phyloP scores from a whole-genome alignment of 768 basidiomycete species.

The Suillus weaverae region DNA sequence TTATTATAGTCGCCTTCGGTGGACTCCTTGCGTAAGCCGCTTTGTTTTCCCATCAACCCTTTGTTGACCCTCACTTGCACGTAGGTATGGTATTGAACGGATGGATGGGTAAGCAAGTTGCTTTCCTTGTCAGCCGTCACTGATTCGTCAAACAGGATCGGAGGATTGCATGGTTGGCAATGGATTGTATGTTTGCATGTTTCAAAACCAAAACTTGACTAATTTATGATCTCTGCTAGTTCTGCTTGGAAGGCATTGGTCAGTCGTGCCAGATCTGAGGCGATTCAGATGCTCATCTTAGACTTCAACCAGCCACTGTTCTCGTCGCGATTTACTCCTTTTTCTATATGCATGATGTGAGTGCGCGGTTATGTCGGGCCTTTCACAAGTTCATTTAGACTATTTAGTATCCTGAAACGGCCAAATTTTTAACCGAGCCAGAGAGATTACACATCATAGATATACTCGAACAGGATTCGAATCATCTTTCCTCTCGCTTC shows the following conservation, averaged over 20 bases:
- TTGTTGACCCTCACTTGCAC: background rate
- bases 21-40: slow-evolving; percentile 45
- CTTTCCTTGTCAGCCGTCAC: slow-evolving; percentile 5
- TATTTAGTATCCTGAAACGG: slow-evolving; percentile 55
- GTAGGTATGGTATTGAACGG: slow-evolving; percentile 36
- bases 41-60: background rate
- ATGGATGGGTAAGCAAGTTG: slow-evolving; percentile 37
- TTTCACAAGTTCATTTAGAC: background rate
- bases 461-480: slow-evolving; percentile 45
- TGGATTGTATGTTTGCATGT: slow-evolving; percentile 32
- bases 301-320: slow-evolving; percentile 19
- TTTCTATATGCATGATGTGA: slow-evolving; percentile 56
- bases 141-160: slow-evolving; percentile 10
- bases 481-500: slow-evolving; percentile 46
- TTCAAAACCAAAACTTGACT: background rate
- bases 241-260: slow-evolving; percentile 33
- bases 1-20: slow-evolving; percentile 40
- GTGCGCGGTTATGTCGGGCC: slow-evolving; percentile 12
- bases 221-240: slow-evolving; percentile 17
- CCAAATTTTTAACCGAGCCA: slow-evolving; percentile 48
- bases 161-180: slow-evolving; percentile 36
- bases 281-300: background rate
- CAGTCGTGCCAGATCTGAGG: slow-evolving; percentile 3
- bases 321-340: slow-evolving; percentile 30
- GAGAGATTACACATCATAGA: slow-evolving; percentile 42